Evolutionary conservation across 192 early-diverging fungal genomes (phyloP), one percentile per base, ranked within the genome.

Genomic region (Podila clonocystis): DNA sequence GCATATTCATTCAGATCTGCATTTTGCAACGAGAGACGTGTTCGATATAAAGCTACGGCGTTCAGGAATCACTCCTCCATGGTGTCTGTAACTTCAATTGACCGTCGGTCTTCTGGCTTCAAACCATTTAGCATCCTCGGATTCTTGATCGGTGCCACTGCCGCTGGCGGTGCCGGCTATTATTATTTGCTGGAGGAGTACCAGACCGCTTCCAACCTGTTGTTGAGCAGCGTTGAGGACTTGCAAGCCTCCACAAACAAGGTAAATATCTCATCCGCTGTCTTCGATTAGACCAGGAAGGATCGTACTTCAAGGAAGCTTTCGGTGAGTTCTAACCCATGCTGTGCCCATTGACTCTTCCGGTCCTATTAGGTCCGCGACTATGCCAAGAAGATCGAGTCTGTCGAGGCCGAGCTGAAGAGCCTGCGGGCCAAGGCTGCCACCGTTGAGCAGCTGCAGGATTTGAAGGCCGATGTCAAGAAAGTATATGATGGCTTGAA

Each of bases 161-260:
- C 86, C 49, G 88, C 94, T 34, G 92, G 92, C 15, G 88, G 90
- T 22, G 84, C 88, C 30, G 94, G 94, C 31, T 97, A 95, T 79
- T 91, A 93, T 60, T 94, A 93, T 72, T 87, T 97, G 59, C 85
- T 97, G 50, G 94, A 95, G 63, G 94, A 97, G 77, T 96, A 97
- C 82, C 89, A 94, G 58, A 84, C 85, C 50, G 89, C 93, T 3
- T 94, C 95, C 22, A 82, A 80, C 36, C 66, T 91, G 19, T 82
- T 96, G 26, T 84, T 96, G 70, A 82, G 76, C 85, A 90, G 91
- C 34, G 93, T 97, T 30, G 93, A 95, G 71, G 89, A 94, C 65
- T 84, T 97, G 62, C 90, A 95, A 69, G 82, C 84, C 58, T 91
- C 91, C 34, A 95, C 95, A 58, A 84, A 89, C 50, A 94, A 93